Conservation (phyloP, 2,329 filamentous ascomycete genomes). For the Exophiala mesophila region DNA sequence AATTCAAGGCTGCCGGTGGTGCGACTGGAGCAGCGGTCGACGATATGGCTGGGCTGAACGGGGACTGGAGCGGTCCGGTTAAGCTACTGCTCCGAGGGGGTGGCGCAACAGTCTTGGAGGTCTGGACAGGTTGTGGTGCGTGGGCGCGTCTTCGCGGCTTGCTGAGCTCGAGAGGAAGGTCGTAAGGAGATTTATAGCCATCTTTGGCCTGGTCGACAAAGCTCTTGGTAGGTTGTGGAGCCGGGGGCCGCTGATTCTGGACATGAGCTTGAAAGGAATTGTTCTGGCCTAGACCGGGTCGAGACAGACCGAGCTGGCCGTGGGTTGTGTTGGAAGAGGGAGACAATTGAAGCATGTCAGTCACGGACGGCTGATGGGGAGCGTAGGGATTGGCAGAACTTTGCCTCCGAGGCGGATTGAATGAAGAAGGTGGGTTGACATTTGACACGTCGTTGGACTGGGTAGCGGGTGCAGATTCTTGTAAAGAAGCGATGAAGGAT, state of each 20-base stretch:
- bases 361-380: constrained; percentile 47
- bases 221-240: constrained; percentile 54
- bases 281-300: constrained; percentile 14
- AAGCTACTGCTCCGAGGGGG: constrained; percentile 61
- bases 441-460: constrained; percentile 10
- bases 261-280: constrained; percentile 28
- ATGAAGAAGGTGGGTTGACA: constrained; percentile 22
- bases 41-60: constrained; percentile 31
- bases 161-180: constrained; percentile 81
- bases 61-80: constrained; percentile 30
- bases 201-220: constrained; percentile 88
- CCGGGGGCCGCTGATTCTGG: constrained; percentile 28
- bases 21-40: constrained; percentile 3
- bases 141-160: constrained; percentile 58
- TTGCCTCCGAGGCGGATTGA: constrained; percentile 21
- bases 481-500: constrained; percentile 15
- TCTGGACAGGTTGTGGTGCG: constrained; percentile 51
- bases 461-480: constrained; percentile 26
- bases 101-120: constrained; percentile 36
- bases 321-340: constrained; percentile 20
- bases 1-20: constrained; percentile 13
- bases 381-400: constrained; percentile 43
- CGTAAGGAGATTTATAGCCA: constrained; percentile 90
- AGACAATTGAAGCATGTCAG: constrained; percentile 39
- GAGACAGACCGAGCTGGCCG: constrained; percentile 18